These are phyloP conservation scores for Aureobasidium subglaciale DNA, from an alignment of 2,329 filamentous ascomycete genomes.

Conservation along the genomic window DNA sequence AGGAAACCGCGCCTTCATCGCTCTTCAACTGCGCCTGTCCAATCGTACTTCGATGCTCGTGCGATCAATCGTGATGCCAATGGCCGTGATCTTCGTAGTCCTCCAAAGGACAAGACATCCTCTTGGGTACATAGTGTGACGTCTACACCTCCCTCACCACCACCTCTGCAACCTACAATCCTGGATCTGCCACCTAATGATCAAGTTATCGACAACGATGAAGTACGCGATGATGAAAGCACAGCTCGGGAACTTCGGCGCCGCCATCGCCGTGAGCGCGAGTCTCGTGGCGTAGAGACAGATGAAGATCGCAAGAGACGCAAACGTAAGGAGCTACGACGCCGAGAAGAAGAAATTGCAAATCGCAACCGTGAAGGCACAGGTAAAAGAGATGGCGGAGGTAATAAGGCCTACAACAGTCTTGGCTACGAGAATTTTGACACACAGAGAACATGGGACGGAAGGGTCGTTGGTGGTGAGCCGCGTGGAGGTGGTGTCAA, in stretches of 20 bases:
- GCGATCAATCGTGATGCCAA: conserved; percentile 29
- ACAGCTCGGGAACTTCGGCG: conserved; percentile 28
- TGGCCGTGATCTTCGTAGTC: conserved; percentile 24
- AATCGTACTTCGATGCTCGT: conserved; percentile 40
- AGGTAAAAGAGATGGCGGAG: not conserved
- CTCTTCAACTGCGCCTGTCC: conserved; percentile 30
- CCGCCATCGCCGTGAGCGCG: conserved; percentile 19
- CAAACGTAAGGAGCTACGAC: conserved; percentile 17
- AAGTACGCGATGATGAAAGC: conserved; percentile 19
- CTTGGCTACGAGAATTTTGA: conserved; percentile 29
- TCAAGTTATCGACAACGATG: conserved; percentile 20
- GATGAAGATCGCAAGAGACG: conserved; percentile 21
- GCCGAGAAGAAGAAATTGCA: conserved; percentile 21
- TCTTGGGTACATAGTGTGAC: conserved; percentile 43
- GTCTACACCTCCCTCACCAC: conserved; percentile 40
- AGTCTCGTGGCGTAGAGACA: conserved; percentile 19
- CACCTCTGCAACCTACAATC: conserved; percentile 40
- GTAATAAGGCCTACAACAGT: conserved; percentile 20
- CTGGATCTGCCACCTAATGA: conserved; percentile 33
- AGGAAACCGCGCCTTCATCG: conserved; percentile 26
- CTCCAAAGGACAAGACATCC: conserved; percentile 40
- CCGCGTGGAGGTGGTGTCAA: conserved; percentile 19
- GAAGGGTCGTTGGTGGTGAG: conserved; percentile 29
- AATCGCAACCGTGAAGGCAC: conserved; percentile 29
- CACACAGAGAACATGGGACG: conserved; percentile 34